Percentiles rank a stretch among this genome's conserved stretches.
These are phyloP conservation scores for Ziziphus jujuba DNA, from an alignment of 306 rosid species.

Conservation along the genomic window DNA sequence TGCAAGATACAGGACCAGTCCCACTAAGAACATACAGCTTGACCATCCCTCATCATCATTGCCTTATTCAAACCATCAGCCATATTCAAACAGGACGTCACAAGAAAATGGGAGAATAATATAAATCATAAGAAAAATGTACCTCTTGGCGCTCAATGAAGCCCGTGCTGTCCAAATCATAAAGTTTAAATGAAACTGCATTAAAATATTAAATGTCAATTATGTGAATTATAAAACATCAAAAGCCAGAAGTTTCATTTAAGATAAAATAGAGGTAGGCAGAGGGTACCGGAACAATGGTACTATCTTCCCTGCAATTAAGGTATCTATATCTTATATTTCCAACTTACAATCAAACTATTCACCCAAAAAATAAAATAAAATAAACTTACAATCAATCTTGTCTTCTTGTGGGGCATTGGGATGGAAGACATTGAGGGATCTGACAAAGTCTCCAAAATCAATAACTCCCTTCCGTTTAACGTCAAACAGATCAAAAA, in stretches of 20 bases:
- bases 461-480: slow-evolving; percentile 74
- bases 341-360: slow-evolving; percentile 21
- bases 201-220: slow-evolving; percentile 1
- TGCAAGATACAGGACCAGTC: no score
- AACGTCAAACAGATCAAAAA: slow-evolving; percentile 88
- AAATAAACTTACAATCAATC: slow-evolving; percentile 59
- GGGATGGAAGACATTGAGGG: slow-evolving; percentile 92
- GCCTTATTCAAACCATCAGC: no score
- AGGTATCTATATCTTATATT: neutral
- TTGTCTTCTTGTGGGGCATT: slow-evolving; percentile 62
- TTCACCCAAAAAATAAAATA: neutral
- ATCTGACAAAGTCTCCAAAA: slow-evolving; percentile 89
- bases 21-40: no score
- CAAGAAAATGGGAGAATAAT: neutral
- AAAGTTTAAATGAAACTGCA: slow-evolving; percentile 85
- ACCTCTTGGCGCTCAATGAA: slow-evolving; percentile 89
- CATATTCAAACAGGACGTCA: neutral
- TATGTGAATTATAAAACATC: neutral
- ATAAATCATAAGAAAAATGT: slow-evolving; percentile 8
- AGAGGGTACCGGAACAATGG: neutral
- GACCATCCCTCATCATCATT: no score
- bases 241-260: neutral
- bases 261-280: neutral
- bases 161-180: slow-evolving; percentile 73
- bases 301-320: neutral